These are phyloP conservation scores for Suillus paluster DNA, from an alignment of 768 basidiomycete species.

Conservation along the genomic window DNA sequence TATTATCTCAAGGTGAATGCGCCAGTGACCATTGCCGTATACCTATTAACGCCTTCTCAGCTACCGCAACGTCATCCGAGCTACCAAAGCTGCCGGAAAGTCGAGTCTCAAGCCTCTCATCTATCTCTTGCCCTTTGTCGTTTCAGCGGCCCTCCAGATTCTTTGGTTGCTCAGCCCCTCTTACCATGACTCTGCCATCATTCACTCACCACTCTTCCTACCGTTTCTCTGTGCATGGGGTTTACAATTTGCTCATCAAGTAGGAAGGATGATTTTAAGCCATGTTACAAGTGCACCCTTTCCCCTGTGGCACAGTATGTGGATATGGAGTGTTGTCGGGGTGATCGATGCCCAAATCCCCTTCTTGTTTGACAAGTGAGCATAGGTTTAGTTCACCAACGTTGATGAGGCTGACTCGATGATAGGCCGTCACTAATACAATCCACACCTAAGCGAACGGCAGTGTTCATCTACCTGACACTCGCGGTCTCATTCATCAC, in stretches of 20 bases:
- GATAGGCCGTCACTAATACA: constrained; percentile 75
- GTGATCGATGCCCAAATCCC: constrained; percentile 85
- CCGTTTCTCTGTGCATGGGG: constrained; percentile 95
- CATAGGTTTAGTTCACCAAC: constrained; percentile 16
- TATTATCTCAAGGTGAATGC: constrained; percentile 65
- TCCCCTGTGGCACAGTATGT: constrained; percentile 87
- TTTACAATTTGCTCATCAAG: constrained; percentile 87
- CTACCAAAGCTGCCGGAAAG: constrained; percentile 47
- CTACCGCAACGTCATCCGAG: constrained; percentile 80
- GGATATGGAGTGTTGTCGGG: constrained; percentile 79
- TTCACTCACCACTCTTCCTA: constrained; percentile 77
- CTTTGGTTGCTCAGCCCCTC: constrained; percentile 81
- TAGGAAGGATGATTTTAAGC: constrained; percentile 90
- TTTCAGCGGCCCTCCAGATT: constrained; percentile 72
- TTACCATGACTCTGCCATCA: constrained; percentile 62
- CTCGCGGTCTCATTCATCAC: constrained; percentile 67
- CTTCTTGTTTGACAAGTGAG: constrained; percentile 66
- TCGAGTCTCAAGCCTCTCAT: constrained; percentile 61
- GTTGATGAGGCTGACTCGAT: constrained; percentile 2
- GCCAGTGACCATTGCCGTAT: background rate
- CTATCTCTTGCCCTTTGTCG: constrained; percentile 79
- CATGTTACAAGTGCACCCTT: constrained; percentile 87
- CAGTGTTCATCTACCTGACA: constrained; percentile 74
- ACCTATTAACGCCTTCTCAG: constrained; percentile 39
- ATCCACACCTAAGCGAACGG: constrained; percentile 58